Evolutionary conservation across 2,329 filamentous ascomycete species (phyloP).

Genomic region (Cytospora piceae): DNA sequence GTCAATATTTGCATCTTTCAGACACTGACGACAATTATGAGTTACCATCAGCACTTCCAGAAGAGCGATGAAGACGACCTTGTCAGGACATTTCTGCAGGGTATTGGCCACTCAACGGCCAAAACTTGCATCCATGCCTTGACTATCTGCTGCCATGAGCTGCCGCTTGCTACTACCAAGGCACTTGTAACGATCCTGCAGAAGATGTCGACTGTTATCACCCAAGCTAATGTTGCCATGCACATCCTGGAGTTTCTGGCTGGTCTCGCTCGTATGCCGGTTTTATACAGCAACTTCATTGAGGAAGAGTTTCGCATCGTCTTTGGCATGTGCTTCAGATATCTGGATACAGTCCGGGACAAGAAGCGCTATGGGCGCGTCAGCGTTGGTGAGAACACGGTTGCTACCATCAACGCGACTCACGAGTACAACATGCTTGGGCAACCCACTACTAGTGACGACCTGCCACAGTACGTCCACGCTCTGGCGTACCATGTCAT

Average conservation of each 20-base stretch:
- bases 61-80: constrained; percentile 89
- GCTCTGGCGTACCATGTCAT: constrained; percentile 94
- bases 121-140: constrained; percentile 94
- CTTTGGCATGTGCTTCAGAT: constrained; percentile 93
- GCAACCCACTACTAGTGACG: constrained; percentile 58
- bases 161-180: constrained; percentile 85
- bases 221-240: constrained; percentile 85
- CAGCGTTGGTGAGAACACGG: constrained; percentile 50
- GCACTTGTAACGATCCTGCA: constrained; percentile 83
- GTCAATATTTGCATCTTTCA: constrained; percentile 89
- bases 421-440: constrained; percentile 36
- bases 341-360: constrained; percentile 85
- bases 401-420: constrained; percentile 34
- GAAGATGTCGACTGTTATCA: constrained; percentile 95
- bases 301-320: constrained; percentile 92
- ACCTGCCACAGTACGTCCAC: constrained; percentile 91
- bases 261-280: constrained; percentile 79
- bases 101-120: constrained; percentile 85
- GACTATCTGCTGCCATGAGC: constrained; percentile 92
- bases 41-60: constrained; percentile 84
- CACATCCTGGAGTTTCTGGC: constrained; percentile 97
- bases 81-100: constrained; percentile 82
- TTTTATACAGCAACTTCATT: constrained; percentile 84
- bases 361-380: constrained; percentile 54
- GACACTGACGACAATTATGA: constrained; percentile 82